Percentiles rank a stretch among this genome's conserved stretches.
These are phyloP conservation scores for Avena atlantica DNA, from an alignment of 176 grass and related monocot species.

Conservation along the genomic window DNA sequence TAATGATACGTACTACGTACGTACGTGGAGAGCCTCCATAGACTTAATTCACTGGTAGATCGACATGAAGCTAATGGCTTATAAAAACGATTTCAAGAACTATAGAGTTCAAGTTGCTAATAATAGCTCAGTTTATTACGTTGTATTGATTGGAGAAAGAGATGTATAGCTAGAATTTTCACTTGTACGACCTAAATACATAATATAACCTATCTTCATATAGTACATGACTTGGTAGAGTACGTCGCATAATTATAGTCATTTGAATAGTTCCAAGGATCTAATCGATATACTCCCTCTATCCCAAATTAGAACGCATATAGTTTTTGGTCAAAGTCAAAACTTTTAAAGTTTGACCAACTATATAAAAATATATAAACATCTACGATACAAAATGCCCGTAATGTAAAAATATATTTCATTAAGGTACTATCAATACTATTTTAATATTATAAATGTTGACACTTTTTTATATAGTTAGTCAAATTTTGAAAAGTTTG, in stretches of 20 bases:
- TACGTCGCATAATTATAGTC: not conserved
- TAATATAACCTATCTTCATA: not conserved
- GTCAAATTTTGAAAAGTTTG: no score
- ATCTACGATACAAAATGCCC: no score
- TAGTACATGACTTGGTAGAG: not conserved
- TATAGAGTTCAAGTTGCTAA: slow-evolving; percentile 35
- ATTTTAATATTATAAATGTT: no score
- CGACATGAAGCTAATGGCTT: slow-evolving; percentile 14
- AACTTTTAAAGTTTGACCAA: no score
- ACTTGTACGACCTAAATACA: not conserved
- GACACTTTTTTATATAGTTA: no score
- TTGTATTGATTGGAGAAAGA: not conserved
- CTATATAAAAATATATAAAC: no score
- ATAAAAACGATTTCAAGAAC: not conserved
- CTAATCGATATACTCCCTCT: no score
- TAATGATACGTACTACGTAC: not conserved
- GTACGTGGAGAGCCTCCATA: not conserved
- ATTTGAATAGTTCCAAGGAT: slow-evolving; percentile 34
- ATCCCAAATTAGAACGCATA: no score
- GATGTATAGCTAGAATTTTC: slow-evolving; percentile 1
- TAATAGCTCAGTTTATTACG: not conserved
- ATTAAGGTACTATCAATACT: no score
- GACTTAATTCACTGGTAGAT: slow-evolving; percentile 21
- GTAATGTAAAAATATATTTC: no score
- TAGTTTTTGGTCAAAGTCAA: no score